Conservation (phyloP, 805 yeast species). For the Priceomyces carsonii region DNA sequence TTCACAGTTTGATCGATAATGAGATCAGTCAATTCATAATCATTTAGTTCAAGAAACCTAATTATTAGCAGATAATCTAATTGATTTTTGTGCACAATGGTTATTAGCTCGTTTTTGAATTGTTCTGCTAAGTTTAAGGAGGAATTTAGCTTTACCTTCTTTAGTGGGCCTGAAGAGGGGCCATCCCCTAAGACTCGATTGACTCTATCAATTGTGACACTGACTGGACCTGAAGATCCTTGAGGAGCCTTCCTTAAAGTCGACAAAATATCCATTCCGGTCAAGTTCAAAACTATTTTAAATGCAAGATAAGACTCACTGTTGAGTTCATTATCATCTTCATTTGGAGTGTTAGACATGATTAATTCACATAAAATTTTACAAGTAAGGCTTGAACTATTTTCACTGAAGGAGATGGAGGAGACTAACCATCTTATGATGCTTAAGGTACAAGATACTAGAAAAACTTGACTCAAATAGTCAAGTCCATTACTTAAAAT, state of each 20-base stretch:
- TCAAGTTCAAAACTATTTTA: constrained; percentile 24
- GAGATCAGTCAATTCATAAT: constrained; percentile 7
- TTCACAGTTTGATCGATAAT: constrained; percentile 14
- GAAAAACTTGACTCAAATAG: constrained; percentile 79
- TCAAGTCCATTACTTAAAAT: constrained; percentile 78
- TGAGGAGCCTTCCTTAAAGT: constrained; percentile 15
- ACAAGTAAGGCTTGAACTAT: constrained; percentile 13
- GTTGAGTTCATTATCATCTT: constrained; percentile 15
- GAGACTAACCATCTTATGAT: constrained; percentile 33
- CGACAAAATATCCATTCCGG: constrained; percentile 17
- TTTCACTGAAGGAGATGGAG: constrained; percentile 14
- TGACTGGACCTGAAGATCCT: constrained; percentile 11
- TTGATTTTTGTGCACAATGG: constrained; percentile 2
- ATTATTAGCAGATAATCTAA: constrained; percentile 4
- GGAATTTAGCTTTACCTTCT: neutral
- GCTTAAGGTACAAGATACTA: constrained; percentile 52
- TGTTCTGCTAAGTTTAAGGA: constrained; percentile 6
- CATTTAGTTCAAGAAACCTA: constrained; percentile 5
- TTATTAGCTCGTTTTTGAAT: constrained; percentile 6
- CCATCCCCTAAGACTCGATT: constrained; percentile 1
- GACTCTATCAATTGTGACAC: constrained; percentile 13
- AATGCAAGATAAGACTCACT: constrained; percentile 19
- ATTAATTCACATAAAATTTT: constrained; percentile 26
- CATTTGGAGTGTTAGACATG: constrained; percentile 19
- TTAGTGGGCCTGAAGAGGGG: neutral